Base-by-base conservation (phyloP, 257 asterid species). In the Solanum megistacrolobum region DNA sequence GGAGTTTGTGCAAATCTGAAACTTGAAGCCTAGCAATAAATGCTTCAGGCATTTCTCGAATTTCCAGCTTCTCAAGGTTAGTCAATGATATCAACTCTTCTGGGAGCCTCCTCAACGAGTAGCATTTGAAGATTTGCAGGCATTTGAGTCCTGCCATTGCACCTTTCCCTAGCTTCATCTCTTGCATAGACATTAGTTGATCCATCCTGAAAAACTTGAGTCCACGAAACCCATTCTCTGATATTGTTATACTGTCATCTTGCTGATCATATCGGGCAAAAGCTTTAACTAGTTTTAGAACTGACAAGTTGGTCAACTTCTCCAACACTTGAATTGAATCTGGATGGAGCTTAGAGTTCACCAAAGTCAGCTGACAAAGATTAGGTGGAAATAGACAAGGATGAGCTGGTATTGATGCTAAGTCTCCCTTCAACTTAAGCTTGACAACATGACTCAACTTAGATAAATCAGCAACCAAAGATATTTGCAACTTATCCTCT, bases 331-430 rank as follows among this genome's bases (percentile, higher is more conserved):
- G 72, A 69, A 88, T 86, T 10, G 89, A 87, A 55, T 90, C 81
- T 82, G 87, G 41, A 7, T 48, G 69, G 8, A 89, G 78, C 1
- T 16, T 12, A 1, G 79, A 35, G 25, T 34, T 13, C 6, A 13
- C 21, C 55, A 85, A 79, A n/a, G 25, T 85, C 75, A 89, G 84
- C 89, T 34, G 38, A 38, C 52, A 18, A 86, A 89, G 78, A 38
- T 84, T 84, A 14, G 88, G 90, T 11, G 91, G 91, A 62, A 89
- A 89, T 16, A 13, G 16, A 2, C 38, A 78, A 41, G 65, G 14
- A 39, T 78, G 6, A 32, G 29, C 7, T 2, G 90, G 88, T 34
- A 89, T 38, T 7, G 10, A 32, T 3, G n/a, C 39, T 5, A 89
- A 13, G 5, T 1, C 5, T 18, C 88, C 88, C 6, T 38, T 55